Evolutionary conservation across 2,329 filamentous ascomycete species (phyloP).

Genomic region (Lecanicillium sp.): DNA sequence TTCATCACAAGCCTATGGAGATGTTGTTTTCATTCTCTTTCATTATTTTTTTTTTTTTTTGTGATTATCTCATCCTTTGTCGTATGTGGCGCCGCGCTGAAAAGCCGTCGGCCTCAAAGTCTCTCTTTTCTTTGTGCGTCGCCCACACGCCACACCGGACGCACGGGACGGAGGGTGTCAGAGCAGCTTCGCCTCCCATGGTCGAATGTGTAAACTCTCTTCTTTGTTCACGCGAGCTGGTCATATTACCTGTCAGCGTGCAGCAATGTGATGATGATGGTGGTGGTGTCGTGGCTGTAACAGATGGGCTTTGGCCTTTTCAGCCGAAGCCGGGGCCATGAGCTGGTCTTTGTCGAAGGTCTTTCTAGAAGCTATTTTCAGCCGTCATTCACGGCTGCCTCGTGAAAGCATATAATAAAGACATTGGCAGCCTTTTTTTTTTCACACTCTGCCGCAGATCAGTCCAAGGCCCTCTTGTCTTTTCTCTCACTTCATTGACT

Average conservation of each 20-base stretch:
- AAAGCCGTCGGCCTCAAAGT: too few relatives aligned
- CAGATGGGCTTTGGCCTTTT: background rate
- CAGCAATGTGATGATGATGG: background rate
- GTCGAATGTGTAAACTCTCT: background rate
- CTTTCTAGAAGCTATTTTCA: background rate
- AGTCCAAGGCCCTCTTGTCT: too few relatives aligned
- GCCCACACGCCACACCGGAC: slow-evolving; percentile 8
- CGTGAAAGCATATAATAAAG: slow-evolving; percentile 1
- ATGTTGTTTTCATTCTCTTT: too few relatives aligned
- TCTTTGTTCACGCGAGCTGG: slow-evolving; percentile 7
- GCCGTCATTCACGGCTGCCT: background rate
- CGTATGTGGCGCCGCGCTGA: too few relatives aligned
- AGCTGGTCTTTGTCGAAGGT: background rate
- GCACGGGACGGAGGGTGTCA: slow-evolving; percentile 5
- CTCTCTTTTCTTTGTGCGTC: background rate
- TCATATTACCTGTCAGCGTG: too few relatives aligned
- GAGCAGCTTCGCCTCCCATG: background rate
- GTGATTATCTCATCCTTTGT: too few relatives aligned
- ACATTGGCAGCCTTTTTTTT: background rate
- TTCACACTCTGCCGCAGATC: too few relatives aligned
- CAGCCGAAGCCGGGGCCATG: background rate
- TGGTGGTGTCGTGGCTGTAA: background rate
- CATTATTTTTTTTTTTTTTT: too few relatives aligned
- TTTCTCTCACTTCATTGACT: background rate
- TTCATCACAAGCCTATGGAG: too few relatives aligned